Evolutionary conservation across 2,329 filamentous ascomycete genomes (phyloP), one percentile per base, ranked within the genome.

Genomic region (Ceratocystis albifundus): DNA sequence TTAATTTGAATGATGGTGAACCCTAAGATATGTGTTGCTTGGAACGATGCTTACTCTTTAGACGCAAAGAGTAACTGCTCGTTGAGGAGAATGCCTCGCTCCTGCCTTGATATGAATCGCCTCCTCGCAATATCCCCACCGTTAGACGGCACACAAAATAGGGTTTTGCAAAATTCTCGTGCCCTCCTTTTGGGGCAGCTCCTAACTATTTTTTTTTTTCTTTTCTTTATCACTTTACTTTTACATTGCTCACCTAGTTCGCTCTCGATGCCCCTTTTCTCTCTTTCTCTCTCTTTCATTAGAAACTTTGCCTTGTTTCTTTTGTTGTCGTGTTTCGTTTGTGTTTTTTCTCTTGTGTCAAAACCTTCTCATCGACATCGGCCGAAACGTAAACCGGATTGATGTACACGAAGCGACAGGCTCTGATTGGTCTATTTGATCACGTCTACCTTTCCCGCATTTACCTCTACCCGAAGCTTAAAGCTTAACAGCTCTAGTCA

Each of bases 321-420:
- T 45, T 44, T 36, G 30, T 8, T 62, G 36, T n/a, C 41, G 3
- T 30, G 36, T 62, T 62, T 28, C 61, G 36, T 45, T 62, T 62
- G 36, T 30, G 44, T 25, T 62, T 50, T 63, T 46, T 25, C 57
- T 30, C 30, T 61, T 65, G 61, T 65, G 50, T 66, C 64, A 66
- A 61, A 61, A 64, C 48, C 64, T 64, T 65, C 55, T 67, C 66
- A 67, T 44, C 62, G 62, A 68, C 32, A 44, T 61, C 66, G 20
- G 66, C 57, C 64, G 66, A 68, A 68, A 68, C 66, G 64, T 61
- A 28, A 45, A 20, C 36, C 46, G 59, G 66, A 68, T 68, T 68
- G 66, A 68, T 68, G 61, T 63, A 57, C 66, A 30, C 17, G 7
- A 66, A 66, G 66, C 64, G 64, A 65, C n/a, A 20, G 20, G 59